phyloP scores from a whole-genome alignment of 2,329 filamentous ascomycete genomes.

The Acrocalymma vagum region DNA sequence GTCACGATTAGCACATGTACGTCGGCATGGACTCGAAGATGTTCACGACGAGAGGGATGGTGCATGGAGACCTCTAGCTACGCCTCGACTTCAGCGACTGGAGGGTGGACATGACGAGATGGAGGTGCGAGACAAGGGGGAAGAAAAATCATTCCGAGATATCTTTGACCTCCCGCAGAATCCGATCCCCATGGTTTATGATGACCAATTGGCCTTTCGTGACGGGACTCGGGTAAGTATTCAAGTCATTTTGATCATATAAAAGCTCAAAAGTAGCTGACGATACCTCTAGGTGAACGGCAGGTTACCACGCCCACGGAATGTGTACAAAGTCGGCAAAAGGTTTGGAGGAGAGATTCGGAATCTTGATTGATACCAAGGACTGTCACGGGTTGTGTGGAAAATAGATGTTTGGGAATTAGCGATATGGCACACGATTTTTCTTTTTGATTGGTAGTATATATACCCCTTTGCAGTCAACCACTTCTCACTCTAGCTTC shows the following conservation, averaged over 20 bases:
- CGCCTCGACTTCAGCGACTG: not conserved
- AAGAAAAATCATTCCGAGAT: slow-evolving; percentile 14
- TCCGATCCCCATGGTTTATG: slow-evolving; percentile 31
- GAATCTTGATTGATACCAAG: too few species aligned
- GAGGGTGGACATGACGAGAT: not conserved
- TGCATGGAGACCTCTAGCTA: slow-evolving; percentile 11
- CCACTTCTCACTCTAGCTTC: too few species aligned
- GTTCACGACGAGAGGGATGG: slow-evolving; percentile 27
- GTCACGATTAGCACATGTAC: slow-evolving; percentile 25
- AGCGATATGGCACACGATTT: too few species aligned
- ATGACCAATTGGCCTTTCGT: slow-evolving; percentile 37
- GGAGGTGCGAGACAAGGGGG: not conserved
- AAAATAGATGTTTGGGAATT: too few species aligned
- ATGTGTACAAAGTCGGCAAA: slow-evolving; percentile 31
- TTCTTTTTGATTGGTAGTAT: too few species aligned
- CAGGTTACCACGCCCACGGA: slow-evolving; percentile 26
- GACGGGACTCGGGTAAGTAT: slow-evolving; percentile 30
- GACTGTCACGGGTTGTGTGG: too few species aligned
- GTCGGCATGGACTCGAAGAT: slow-evolving; percentile 16
- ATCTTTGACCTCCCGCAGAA: slow-evolving; percentile 31
- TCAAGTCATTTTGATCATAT: not conserved
- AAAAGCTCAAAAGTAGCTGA: slow-evolving; percentile 4
- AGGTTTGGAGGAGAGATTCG: slow-evolving; percentile 24
- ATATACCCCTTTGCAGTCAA: too few species aligned
- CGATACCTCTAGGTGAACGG: slow-evolving; percentile 25